Base-by-base conservation (phyloP, 129 eudicot species). In the Pseudognaphalium luteoalbum region DNA sequence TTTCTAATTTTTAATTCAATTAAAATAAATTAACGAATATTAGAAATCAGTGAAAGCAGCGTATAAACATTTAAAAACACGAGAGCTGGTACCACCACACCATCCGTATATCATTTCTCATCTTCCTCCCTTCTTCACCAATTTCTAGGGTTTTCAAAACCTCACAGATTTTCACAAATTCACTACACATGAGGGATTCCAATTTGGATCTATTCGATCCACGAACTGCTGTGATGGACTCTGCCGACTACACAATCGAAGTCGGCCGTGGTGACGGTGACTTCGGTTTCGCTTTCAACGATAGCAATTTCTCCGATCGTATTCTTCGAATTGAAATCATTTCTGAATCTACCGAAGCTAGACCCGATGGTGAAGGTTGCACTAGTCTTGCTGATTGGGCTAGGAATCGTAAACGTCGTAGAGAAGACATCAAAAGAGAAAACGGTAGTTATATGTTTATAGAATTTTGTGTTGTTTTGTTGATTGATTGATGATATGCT, bases 131-230 rank as follows among this genome's bases (percentile, higher is more conserved):
- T 57, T 21, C 75, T 2, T 16, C 80, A 66, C 64, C 80, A 47
- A 47, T 47, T 74, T 16, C 29, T 57, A 82, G 86, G 86, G 86
- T 82, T 82, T 77, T 11, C 74, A 82, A 34, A 61, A 69, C 41
- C 50, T 57, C 59, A 61, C 37, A 52, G 52, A 44, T 61, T 66
- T 44, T 15, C 54, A 66, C 28, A 25, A 52, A 81, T 10, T 57
- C 32, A 69, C 21, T 39, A 17, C 34, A 22, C 73, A 89, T 93
- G 98, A 86, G 75, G 71, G 90, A 85, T 71, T 59, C 81, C 77
- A 89, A 87, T 69, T 71, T 87, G 80, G 98, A 93, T 82, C 89
- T 93, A 39, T 93, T 90, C 85, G 97, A 93, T 87, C 98, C 98
- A 37, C 68, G 85, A 47, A 84, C 87, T 29, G 87, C 88, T 15